Base-by-base conservation (phyloP, 2,329 filamentous ascomycete species). In the Chrysoporthe cubensis region DNA sequence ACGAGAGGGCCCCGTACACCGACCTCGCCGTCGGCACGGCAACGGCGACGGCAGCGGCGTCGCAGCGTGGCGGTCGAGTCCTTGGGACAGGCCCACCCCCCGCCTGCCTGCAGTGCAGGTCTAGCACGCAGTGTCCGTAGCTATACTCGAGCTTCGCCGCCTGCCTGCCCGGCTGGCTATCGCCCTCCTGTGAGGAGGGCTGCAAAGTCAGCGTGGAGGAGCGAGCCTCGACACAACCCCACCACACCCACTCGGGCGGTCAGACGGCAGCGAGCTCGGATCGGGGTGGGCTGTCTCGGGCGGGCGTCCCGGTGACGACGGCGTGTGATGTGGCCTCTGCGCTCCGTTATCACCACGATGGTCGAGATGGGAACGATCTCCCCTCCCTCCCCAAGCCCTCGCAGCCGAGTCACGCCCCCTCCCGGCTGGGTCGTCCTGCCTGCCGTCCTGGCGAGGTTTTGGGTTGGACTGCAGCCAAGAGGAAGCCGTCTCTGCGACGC, bases 241-340 rank as follows among this genome's bases (percentile, higher is more conserved):
- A 54, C 50, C 50, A 54, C 50, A 54, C 50, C 50, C 50, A 16
- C 21, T 54, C 26, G 50, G 50, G 50, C 50, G 11, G 26, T 54
- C 50, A 54, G 21, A 34, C 50, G 50, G 50, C 26, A 54, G 26
- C 50, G 26, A 54, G 50, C 50, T 54, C 50, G 26, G 50, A 21
- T 14, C 50, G 21, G 50, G 50, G 16, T 2, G 21, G 21, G n/a
- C 26, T 32, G 21, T 54, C 50, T 54, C 50, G 21, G 50, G 32
- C 50, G 26, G 26, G 50, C 4, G 50, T 26, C 16, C 50, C 50
- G 50, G 26, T 54, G 50, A 54, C 50, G 13, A 32, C 50, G 50
- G 50, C 50, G 50, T 26, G 50, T 54, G 50, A 54, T 54, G 21
- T 54, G 50, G 21, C 50, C 32, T 54, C 6, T 9, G 16, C 50